Conservation (phyloP, 345 rosid genomes). For the Dimocarpus longan region DNA sequence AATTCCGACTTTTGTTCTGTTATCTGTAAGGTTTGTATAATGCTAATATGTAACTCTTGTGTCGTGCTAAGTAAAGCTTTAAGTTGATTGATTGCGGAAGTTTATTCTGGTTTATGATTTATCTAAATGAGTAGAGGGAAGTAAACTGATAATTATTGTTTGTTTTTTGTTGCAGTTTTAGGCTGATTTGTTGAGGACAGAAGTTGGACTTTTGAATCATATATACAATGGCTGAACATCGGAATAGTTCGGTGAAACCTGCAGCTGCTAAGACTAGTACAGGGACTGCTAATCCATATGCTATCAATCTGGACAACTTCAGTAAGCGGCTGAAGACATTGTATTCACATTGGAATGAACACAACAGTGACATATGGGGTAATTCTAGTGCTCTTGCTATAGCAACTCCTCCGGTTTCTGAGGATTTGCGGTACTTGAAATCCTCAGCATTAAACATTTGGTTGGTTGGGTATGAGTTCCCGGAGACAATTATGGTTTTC, state of each 20-base stretch:
- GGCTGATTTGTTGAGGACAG: slow-evolving; percentile 20
- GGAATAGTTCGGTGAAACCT: not conserved
- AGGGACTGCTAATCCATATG: slow-evolving; percentile 26
- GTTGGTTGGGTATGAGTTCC: slow-evolving; percentile 56
- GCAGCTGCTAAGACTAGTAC: slow-evolving; percentile 16
- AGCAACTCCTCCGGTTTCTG: slow-evolving; percentile 49
- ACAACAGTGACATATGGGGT: slow-evolving; percentile 36
- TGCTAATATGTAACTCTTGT: too few relatives aligned
- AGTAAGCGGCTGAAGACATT: slow-evolving; percentile 36
- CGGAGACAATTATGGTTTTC: slow-evolving; percentile 58
- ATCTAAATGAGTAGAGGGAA: not conserved
- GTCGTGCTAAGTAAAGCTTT: too few relatives aligned
- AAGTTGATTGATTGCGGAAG: too few relatives aligned
- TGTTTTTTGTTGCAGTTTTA: slow-evolving; percentile 13
- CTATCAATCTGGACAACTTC: slow-evolving; percentile 43
- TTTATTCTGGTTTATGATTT: not conserved
- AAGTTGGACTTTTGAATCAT: not conserved
- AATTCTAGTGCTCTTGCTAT: slow-evolving; percentile 36
- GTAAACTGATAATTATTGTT: slow-evolving; percentile 14
- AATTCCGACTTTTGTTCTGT: too few relatives aligned
- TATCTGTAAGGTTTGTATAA: too few relatives aligned
- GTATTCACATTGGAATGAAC: slow-evolving; percentile 48
- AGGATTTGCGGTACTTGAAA: slow-evolving; percentile 49
- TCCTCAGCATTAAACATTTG: slow-evolving; percentile 55
- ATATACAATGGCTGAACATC: slow-evolving; percentile 38